Conservation (phyloP, 495 filamentous ascomycete genomes). For the Apiosordaria backusii region DNA sequence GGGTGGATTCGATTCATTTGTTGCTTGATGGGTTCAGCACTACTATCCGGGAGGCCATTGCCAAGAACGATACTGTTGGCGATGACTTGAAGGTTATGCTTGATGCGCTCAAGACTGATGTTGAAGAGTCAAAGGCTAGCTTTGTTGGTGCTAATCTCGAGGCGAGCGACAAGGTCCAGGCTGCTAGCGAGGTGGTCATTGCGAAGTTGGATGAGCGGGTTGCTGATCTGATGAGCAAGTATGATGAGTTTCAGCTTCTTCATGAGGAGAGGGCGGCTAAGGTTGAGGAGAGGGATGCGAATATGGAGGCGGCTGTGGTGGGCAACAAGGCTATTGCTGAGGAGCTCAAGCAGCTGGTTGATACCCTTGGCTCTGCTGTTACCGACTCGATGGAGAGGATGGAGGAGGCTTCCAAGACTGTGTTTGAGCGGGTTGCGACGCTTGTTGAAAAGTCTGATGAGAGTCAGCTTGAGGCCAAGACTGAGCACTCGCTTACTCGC, state of each 20-base stretch:
- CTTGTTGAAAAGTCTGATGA: slow-evolving; percentile 74
- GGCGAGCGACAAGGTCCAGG: slow-evolving; percentile 70
- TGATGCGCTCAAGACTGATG: slow-evolving; percentile 74
- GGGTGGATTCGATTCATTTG: slow-evolving; percentile 50
- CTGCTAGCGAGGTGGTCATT: slow-evolving; percentile 65
- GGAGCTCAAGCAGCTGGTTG: slow-evolving; percentile 77
- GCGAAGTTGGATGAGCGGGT: slow-evolving; percentile 78
- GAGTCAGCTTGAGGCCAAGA: slow-evolving; percentile 64
- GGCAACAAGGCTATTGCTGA: slow-evolving; percentile 75
- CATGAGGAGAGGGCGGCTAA: slow-evolving; percentile 67
- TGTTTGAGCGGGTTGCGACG: slow-evolving; percentile 73
- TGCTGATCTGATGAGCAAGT: slow-evolving; percentile 70
- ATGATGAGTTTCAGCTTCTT: slow-evolving; percentile 71
- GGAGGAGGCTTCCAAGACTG: slow-evolving; percentile 76
- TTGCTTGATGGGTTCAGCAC: slow-evolving; percentile 60
- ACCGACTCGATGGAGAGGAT: slow-evolving; percentile 82
- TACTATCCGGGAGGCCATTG: slow-evolving; percentile 57
- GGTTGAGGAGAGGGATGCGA: slow-evolving; percentile 60
- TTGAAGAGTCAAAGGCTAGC: slow-evolving; percentile 68
- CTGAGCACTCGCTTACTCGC: slow-evolving; percentile 71
- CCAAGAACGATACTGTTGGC: slow-evolving; percentile 48
- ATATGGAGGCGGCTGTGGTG: slow-evolving; percentile 65
- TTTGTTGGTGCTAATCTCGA: slow-evolving; percentile 68
- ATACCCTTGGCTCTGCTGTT: slow-evolving; percentile 76
- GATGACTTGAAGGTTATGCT: slow-evolving; percentile 74